Evolutionary conservation across 345 rosid species (phyloP), one percentile per base, ranked within the genome.

Genomic region (Eucalyptus sp.): DNA sequence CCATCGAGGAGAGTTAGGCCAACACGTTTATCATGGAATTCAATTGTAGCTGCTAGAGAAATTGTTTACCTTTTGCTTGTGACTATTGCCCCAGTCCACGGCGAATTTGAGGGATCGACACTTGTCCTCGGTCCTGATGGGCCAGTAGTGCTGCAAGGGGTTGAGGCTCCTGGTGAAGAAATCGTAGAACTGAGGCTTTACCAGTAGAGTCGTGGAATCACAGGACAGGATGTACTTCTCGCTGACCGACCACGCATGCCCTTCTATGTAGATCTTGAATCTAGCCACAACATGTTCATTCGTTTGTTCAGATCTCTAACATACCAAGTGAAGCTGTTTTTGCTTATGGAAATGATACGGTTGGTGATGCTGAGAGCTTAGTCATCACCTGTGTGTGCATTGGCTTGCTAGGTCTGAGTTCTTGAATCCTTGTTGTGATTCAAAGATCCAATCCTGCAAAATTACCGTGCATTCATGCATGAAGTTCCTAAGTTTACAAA

Each of bases 191-290:
- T 41, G 87, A 33, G 96, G 94, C 41, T 89, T 90, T 52, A 94
- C 93, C 10, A 92, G 80, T 14, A 94, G 84, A 1, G 95, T 71
- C 54, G 89, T 87, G 2, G 95, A 93, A 89, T 94, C 95, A 50
- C 95, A 93, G 2, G 93, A 93, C 49, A 93, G 92, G 50, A 93
- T 94, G 90, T 94, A 93, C 81, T 94, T 94, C 91, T 93, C 94
- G 48, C 96, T 94, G 4, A 94, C 96, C 4, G 96, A 94, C 96
- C 96, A 94, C 3, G 94, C 98, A 46, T 90, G 91, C 29, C 98
- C 97, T 95, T 96, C 97, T 24, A 96, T 91, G 68, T 96, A 96
- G 83, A 96, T 96, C 91, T 96, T 96, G 92, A 94, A 96, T 90
- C 98, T 96, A 83, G 86, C 86, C n/a, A 71, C 11, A 50, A 80